phyloP scores from a whole-genome alignment of 2,329 filamentous ascomycete species.

The Colletotrichum eleusines region DNA sequence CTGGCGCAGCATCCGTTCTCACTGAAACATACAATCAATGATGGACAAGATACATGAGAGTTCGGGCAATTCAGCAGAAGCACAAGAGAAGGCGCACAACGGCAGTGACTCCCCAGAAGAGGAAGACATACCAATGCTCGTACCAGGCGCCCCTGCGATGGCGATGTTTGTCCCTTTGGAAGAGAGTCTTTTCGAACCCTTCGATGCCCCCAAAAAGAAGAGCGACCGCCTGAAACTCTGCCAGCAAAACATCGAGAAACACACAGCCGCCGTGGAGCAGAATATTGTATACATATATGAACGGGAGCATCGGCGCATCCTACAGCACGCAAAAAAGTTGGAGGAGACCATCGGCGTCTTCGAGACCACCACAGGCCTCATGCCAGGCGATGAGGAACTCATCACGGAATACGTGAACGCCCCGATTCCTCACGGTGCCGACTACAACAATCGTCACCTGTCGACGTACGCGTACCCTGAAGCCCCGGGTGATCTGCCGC shows the following conservation, averaged over 20 bases:
- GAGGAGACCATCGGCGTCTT: conserved; percentile 21
- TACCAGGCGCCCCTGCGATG: conserved; percentile 23
- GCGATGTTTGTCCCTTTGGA: conserved; percentile 52
- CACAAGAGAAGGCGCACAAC: background rate
- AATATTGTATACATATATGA: conserved; percentile 51
- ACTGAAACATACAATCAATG: background rate
- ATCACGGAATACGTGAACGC: conserved; percentile 25
- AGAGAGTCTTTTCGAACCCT: conserved; percentile 48
- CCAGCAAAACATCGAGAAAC: conserved; percentile 49
- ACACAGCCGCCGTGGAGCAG: conserved; percentile 47
- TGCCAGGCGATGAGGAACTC: conserved; percentile 12
- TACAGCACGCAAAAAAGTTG: conserved; percentile 43
- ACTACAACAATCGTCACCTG: conserved; percentile 20
- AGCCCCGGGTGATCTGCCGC: conserved; percentile 13
- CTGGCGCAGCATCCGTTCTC: background rate
- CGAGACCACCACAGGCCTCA: conserved; percentile 15
- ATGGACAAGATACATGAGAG: conserved; percentile 2
- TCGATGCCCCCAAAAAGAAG: conserved; percentile 45
- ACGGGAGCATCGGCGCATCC: conserved; percentile 50
- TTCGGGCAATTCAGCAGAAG: background rate
- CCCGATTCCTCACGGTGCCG: conserved; percentile 15
- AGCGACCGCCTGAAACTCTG: conserved; percentile 48
- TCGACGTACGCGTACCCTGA: conserved; percentile 25
- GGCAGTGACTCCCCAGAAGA: conserved; percentile 9
- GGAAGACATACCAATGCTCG: conserved; percentile 46